A percentile compares a stretch with the other conserved stretches of the same genome.
phyloP scores from a whole-genome alignment of 768 basidiomycete species.

The Pulveroboletus ravenelii region DNA sequence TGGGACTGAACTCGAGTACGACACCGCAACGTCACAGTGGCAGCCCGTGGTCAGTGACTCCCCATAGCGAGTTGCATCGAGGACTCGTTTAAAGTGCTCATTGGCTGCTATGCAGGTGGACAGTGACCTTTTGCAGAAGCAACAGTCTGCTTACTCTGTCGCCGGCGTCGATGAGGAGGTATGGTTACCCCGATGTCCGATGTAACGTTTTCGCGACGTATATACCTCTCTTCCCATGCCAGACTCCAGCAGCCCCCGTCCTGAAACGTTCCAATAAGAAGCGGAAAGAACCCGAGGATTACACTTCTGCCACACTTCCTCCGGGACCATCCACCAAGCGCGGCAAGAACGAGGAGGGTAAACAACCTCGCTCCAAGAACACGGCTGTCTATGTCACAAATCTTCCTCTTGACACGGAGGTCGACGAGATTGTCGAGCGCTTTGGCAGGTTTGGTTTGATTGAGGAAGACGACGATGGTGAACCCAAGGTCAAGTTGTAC shows the following conservation, averaged over 20 bases:
- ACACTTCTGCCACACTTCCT: constrained; percentile 50
- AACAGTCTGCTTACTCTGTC: constrained; percentile 94
- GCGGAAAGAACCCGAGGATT: constrained; percentile 69
- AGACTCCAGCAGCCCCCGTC: constrained; percentile 88
- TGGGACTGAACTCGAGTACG: constrained; percentile 89
- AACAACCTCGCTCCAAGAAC: constrained; percentile 70
- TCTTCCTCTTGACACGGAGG: constrained; percentile 71
- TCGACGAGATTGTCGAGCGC: constrained; percentile 72
- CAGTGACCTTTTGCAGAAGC: constrained; percentile 79
- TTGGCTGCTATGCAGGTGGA: constrained; percentile 54
- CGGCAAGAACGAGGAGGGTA: constrained; percentile 53
- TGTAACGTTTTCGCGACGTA: constrained; percentile 19
- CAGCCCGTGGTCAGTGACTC: constrained; percentile 65
- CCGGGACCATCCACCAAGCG: constrained; percentile 62
- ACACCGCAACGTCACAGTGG: constrained; percentile 72
- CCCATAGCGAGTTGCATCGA: neutral
- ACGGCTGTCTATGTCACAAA: constrained; percentile 88
- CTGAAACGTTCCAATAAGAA: constrained; percentile 77
- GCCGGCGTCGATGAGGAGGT: constrained; percentile 93
- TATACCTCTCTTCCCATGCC: constrained; percentile 16
- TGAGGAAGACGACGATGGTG: constrained; percentile 86
- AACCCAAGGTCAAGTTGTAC: constrained; percentile 95
- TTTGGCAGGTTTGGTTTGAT: constrained; percentile 91
- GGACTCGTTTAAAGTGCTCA: neutral
- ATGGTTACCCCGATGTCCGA: constrained; percentile 28